Conservation (phyloP, 441 rosid genomes). For the Erodium chrysanthum region DNA sequence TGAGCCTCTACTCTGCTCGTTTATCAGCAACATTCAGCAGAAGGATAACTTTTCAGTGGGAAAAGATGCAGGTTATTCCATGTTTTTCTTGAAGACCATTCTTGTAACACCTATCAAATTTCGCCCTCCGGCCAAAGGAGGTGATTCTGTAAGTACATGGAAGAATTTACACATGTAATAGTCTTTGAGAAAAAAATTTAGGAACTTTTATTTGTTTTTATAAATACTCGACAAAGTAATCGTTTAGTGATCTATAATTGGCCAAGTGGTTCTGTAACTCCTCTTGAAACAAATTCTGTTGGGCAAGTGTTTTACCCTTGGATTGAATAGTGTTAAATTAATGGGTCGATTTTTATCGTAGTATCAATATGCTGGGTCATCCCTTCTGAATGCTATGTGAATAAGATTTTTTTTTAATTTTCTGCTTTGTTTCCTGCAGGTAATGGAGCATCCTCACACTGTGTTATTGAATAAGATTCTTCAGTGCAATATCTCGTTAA, state of each 20-base stretch:
- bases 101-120: conserved; percentile 87
- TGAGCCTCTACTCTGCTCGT: conserved; percentile 67
- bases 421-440: conserved; percentile 34
- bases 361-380: background rate
- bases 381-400: background rate
- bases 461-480: conserved; percentile 63
- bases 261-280: background rate
- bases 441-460: conserved; percentile 92
- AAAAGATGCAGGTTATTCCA: conserved; percentile 37
- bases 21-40: conserved; percentile 69
- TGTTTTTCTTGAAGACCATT: conserved; percentile 71
- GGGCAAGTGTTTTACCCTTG: background rate
- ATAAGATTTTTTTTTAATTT: conserved; percentile 8
- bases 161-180: background rate
- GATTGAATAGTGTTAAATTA: background rate
- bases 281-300: background rate
- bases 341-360: background rate
- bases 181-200: background rate
- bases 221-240: background rate
- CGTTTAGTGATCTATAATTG: background rate
- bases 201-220: background rate
- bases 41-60: conserved; percentile 26
- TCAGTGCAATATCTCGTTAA: conserved; percentile 46
- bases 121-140: conserved; percentile 79
- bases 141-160: conserved; percentile 55